These are phyloP conservation scores for Kwoniella mangroviensis DNA, from an alignment of 768 basidiomycete species.

Conservation along the genomic window DNA sequence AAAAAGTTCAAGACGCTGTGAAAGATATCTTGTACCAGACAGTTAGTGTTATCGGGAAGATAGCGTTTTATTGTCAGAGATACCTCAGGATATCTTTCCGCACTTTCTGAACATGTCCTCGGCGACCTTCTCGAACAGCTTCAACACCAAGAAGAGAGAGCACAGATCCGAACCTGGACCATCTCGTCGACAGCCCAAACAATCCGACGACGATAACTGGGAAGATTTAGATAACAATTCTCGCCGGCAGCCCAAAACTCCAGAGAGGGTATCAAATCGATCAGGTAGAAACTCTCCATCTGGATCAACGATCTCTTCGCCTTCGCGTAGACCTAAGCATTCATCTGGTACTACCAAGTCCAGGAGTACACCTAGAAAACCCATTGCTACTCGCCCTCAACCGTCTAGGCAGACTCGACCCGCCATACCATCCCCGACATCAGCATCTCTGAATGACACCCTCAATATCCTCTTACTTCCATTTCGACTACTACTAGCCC, in stretches of 20 bases:
- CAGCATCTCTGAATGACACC: constrained; percentile 3
- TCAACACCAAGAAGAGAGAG: neutral
- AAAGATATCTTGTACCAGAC: no score
- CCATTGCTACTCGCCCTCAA: neutral
- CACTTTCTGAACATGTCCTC: no score
- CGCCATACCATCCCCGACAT: neutral
- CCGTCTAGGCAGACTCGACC: neutral
- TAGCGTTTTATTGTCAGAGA: no score
- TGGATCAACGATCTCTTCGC: neutral
- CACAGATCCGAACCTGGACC: neutral
- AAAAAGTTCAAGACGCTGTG: no score
- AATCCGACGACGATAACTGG: neutral
- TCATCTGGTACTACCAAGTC: neutral
- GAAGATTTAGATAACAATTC: constrained; percentile 3
- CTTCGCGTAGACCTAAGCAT: neutral
- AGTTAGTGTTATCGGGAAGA: no score
- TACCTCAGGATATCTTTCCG: neutral
- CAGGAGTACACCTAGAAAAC: neutral
- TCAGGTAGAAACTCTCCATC: neutral
- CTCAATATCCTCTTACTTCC: constrained; percentile 24
- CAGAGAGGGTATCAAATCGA: neutral
- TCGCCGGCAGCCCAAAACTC: neutral
- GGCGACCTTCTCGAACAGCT: neutral
- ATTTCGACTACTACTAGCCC: constrained; percentile 22
- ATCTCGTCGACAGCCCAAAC: neutral